A percentile compares a stretch with the other conserved stretches of the same genome.
phyloP scores from a whole-genome alignment of 148 eudicot species.

The Linanthus parryae region DNA sequence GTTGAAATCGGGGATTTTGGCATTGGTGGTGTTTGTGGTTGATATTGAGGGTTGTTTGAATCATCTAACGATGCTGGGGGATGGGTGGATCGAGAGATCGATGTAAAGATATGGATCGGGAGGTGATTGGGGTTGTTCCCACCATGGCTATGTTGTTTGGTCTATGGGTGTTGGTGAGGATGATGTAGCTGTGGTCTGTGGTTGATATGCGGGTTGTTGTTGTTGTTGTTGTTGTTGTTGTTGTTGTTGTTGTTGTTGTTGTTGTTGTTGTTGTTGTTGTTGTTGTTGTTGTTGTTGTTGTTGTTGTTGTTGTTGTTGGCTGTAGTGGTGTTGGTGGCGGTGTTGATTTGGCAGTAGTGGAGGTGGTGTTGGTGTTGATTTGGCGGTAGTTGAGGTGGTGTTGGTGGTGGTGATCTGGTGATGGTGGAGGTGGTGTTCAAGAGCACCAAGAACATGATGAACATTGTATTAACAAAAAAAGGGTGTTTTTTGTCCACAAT shows the following conservation, averaged over 20 bases:
- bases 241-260: constrained; percentile 15
- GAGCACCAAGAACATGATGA: too few species aligned
- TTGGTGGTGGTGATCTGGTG: too few species aligned
- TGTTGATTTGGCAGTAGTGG: constrained; percentile 90
- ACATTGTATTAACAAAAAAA: too few species aligned
- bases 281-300: constrained; percentile 44
- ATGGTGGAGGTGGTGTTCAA: too few species aligned
- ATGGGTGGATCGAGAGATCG: constrained; percentile 38
- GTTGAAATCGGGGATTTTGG: constrained; percentile 58
- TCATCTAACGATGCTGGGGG: constrained; percentile 35
- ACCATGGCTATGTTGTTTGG: constrained; percentile 20
- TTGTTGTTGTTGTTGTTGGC: constrained; percentile 77
- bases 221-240: too few species aligned
- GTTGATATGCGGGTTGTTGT: too few species aligned
- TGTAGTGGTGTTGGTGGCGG: constrained; percentile 89
- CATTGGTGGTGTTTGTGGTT: too few species aligned
- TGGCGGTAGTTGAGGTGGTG: too few species aligned
- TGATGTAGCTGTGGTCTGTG: constrained; percentile 44
- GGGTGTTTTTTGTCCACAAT: too few species aligned
- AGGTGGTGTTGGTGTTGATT: too few species aligned
- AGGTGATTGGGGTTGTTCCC: constrained; percentile 33
- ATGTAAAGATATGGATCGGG: constrained; percentile 36
- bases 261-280: constrained; percentile 26
- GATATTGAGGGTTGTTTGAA: too few species aligned
- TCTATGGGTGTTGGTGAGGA: constrained; percentile 13